phyloP scores from a whole-genome alignment of 345 rosid genomes.

The Sisymbrium altissimum region DNA sequence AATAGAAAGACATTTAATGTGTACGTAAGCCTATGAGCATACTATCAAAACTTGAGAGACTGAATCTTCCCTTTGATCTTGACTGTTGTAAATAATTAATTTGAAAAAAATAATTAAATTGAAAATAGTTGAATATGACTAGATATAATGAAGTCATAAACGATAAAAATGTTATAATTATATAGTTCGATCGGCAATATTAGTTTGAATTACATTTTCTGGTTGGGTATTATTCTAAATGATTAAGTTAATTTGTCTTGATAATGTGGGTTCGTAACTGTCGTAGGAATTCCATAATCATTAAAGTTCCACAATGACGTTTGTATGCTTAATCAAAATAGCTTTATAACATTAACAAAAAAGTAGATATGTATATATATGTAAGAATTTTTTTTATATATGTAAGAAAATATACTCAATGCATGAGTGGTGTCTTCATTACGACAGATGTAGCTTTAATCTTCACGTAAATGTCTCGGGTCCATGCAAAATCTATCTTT shows the following conservation, averaged over 20 bases:
- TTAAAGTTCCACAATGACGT: not conserved
- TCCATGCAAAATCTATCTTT: conserved; percentile 50
- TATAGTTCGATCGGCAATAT: not conserved
- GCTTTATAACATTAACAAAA: not conserved
- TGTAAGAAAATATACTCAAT: not conserved
- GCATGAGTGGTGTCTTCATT: conserved; percentile 27
- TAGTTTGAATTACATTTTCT: not conserved
- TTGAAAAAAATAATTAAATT: too few species aligned
- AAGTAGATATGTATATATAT: not conserved
- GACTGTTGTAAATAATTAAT: not conserved
- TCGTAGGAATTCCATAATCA: not conserved
- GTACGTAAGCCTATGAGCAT: not conserved
- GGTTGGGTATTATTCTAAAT: not conserved
- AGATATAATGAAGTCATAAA: not conserved
- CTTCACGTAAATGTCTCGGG: conserved; percentile 44
- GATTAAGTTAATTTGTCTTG: not conserved
- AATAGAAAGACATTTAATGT: not conserved
- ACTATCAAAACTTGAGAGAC: not conserved
- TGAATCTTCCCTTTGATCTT: not conserved
- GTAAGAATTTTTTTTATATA: too few species aligned
- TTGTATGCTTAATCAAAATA: not conserved
- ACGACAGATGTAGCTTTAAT: conserved; percentile 34
- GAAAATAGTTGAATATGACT: not conserved
- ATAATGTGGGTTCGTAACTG: not conserved
- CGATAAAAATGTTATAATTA: not conserved